A percentile compares a stretch with the other conserved stretches of the same genome.
Evolutionary conservation across 2,329 filamentous ascomycete genomes (phyloP).

Genomic region (Chlorencoelia australis): DNA sequence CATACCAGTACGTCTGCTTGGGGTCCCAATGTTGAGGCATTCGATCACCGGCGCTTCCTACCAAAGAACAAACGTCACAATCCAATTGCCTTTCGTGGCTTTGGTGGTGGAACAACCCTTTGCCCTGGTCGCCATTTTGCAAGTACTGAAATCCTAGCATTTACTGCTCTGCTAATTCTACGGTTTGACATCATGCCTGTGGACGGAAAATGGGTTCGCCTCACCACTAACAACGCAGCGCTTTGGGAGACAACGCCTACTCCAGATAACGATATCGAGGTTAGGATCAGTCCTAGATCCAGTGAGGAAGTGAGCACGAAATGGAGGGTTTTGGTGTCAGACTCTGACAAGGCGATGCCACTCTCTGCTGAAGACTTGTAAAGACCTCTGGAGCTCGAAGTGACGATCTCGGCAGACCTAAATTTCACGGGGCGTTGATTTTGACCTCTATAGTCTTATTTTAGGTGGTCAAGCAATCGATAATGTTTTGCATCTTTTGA

Average conservation of each 20-base stretch:
- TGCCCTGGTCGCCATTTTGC: conserved; percentile 32
- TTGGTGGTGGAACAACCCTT: conserved; percentile 28
- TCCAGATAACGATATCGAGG: conserved; percentile 5
- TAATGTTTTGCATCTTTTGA: background rate
- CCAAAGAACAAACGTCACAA: conserved; percentile 14
- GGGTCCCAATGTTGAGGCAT: conserved; percentile 25
- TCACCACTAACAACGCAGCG: background rate
- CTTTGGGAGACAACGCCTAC: conserved; percentile 1
- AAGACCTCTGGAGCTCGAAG: background rate
- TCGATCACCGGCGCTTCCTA: conserved; percentile 29
- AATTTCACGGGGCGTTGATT: background rate
- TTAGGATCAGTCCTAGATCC: conserved; percentile 4
- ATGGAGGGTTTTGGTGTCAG: conserved; percentile 5
- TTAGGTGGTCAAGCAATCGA: background rate
- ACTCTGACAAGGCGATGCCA: conserved; percentile 8
- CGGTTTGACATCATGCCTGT: conserved; percentile 21
- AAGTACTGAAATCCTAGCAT: conserved; percentile 25
- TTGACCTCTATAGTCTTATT: background rate
- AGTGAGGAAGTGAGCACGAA: background rate
- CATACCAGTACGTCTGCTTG: conserved; percentile 26
- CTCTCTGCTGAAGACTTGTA: conserved; percentile 7
- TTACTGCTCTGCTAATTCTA: conserved; percentile 26
- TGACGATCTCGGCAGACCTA: background rate
- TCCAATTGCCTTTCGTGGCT: conserved; percentile 26
- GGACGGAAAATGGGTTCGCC: background rate